phyloP scores from a whole-genome alignment of 1,284 basidiomycete species.

The Coniophora puteana region DNA sequence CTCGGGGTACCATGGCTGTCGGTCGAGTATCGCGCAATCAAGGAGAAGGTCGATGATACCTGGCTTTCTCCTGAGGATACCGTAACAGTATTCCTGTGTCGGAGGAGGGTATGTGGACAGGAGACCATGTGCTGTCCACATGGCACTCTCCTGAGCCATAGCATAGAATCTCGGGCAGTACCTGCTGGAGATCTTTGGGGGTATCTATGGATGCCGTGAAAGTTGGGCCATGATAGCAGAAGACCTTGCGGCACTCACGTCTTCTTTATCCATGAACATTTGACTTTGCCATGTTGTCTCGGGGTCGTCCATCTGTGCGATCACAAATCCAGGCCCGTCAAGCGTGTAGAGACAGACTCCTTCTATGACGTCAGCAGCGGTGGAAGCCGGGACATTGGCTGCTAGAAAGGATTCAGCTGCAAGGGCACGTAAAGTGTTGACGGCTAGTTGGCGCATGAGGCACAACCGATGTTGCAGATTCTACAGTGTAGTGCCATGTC shows the following conservation, averaged over 20 bases:
- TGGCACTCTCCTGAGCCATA: conserved; percentile 24
- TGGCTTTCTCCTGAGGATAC: conserved; percentile 23
- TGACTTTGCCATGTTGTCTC: conserved; percentile 23
- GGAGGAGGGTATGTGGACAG: conserved; percentile 20
- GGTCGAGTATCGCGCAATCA: conserved; percentile 16
- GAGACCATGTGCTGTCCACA: conserved; percentile 21
- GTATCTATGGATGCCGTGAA: conserved; percentile 3
- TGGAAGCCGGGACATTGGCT: conserved; percentile 12
- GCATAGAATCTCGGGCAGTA: conserved; percentile 25
- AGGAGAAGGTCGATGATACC: conserved; percentile 24
- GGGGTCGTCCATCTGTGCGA: conserved; percentile 14
- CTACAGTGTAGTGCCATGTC: conserved; percentile 4
- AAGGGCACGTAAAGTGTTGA: conserved; percentile 16
- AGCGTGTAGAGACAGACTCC: conserved; percentile 21
- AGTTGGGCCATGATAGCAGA: background rate
- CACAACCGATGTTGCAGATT: conserved; percentile 19
- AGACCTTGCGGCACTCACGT: conserved; percentile 2
- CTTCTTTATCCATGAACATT: conserved; percentile 18
- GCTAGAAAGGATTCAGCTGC: conserved; percentile 19
- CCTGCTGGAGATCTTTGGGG: conserved; percentile 11
- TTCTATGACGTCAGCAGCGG: conserved; percentile 19
- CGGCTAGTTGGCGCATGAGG: conserved; percentile 18
- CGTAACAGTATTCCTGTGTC: conserved; percentile 18
- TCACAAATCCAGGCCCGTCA: conserved; percentile 17
- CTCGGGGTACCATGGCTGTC: conserved; percentile 24